These are phyloP conservation scores for Boletus insuetus DNA, from an alignment of 768 basidiomycete genomes.

Conservation along the genomic window DNA sequence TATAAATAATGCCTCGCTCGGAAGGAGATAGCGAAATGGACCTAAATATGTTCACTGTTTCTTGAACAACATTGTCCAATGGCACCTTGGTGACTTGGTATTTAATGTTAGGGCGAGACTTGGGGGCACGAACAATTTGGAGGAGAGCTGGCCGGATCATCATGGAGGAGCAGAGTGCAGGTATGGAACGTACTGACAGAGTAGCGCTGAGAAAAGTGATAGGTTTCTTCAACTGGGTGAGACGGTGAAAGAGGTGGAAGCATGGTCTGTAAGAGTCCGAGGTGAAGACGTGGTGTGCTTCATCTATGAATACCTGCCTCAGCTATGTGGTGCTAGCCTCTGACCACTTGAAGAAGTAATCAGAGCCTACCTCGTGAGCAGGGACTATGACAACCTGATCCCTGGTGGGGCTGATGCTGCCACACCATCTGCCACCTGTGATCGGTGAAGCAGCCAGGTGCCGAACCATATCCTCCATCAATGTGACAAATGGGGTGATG, in stretches of 20 bases:
- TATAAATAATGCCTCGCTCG: conserved; percentile 8
- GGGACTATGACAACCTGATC: conserved; percentile 6
- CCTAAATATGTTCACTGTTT: background rate
- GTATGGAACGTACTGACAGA: background rate
- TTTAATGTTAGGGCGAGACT: background rate
- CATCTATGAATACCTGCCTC: background rate
- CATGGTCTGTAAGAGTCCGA: conserved; percentile 1
- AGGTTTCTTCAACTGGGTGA: conserved; percentile 5
- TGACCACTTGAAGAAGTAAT: background rate
- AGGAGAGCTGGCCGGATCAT: background rate
- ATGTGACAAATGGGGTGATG: background rate
- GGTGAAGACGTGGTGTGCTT: conserved; percentile 7
- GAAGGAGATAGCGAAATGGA: background rate
- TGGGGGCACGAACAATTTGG: background rate
- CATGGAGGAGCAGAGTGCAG: background rate
- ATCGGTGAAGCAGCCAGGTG: background rate
- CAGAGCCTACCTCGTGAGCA: conserved; percentile 1
- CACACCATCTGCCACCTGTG: background rate
- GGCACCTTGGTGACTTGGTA: background rate
- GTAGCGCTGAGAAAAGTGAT: conserved; percentile 9
- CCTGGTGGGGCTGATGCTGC: background rate
- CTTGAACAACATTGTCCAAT: accelerated
- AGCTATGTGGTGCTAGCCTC: background rate
- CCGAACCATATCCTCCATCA: conserved; percentile 8
- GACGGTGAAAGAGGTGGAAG: conserved; percentile 6